phyloP scores from a whole-genome alignment of 2,329 filamentous ascomycete species.

The Aspergillus eucalypticola region DNA sequence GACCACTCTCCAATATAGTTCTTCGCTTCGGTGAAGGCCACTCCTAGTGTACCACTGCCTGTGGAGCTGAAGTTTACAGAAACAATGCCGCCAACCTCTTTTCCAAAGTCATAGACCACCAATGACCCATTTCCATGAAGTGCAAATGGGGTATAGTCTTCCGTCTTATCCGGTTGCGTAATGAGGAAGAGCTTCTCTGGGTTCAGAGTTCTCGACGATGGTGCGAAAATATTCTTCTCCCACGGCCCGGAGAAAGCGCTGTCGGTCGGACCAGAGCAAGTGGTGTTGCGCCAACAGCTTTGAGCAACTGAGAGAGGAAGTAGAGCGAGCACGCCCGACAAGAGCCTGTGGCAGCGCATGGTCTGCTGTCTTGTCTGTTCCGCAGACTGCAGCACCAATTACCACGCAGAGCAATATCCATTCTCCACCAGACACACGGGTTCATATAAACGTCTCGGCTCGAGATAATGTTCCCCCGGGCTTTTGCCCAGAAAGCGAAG shows the following conservation, averaged over 20 bases:
- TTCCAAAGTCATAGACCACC: constrained; percentile 61
- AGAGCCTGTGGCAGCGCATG: constrained; percentile 10
- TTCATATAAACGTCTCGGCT: not conserved
- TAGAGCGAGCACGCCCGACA: constrained; percentile 21
- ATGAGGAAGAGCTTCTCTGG: constrained; percentile 37
- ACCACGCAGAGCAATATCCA: not conserved
- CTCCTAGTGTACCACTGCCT: constrained; percentile 41
- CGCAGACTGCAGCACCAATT: constrained; percentile 13
- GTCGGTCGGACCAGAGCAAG: constrained; percentile 53
- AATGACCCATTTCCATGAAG: constrained; percentile 52
- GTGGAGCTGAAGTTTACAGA: constrained; percentile 52
- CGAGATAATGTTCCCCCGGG: constrained; percentile 5
- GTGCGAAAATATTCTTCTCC: constrained; percentile 61
- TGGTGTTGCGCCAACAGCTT: constrained; percentile 57
- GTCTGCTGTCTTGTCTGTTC: not conserved
- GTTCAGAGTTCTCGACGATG: constrained; percentile 51
- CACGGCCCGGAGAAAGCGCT: constrained; percentile 59
- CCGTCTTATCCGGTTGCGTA: constrained; percentile 15
- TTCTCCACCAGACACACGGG: not conserved
- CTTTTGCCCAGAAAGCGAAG: constrained; percentile 10
- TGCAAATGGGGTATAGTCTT: constrained; percentile 27
- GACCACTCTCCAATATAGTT: constrained; percentile 52
- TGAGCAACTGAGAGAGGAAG: constrained; percentile 18
- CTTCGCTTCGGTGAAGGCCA: constrained; percentile 53
- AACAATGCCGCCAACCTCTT: constrained; percentile 59